Evolutionary conservation across 2,329 filamentous ascomycete genomes (phyloP).

Genomic region (Lachnellula hyalina): DNA sequence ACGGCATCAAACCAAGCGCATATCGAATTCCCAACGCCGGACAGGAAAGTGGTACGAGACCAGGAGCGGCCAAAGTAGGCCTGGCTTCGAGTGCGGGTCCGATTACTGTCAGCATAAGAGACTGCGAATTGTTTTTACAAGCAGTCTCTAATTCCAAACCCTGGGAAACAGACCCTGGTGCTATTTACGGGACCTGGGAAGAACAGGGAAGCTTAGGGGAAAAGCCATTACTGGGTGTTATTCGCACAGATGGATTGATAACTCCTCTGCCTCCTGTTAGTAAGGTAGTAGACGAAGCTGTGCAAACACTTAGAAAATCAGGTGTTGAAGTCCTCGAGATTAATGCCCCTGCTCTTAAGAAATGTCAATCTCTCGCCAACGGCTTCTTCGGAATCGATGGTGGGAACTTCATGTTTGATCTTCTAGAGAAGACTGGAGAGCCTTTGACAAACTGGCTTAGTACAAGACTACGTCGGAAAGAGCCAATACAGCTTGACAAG

Average conservation of each 20-base stretch:
- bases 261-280: constrained; percentile 47
- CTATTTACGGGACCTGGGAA: constrained; percentile 38
- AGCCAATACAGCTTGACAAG: constrained; percentile 41
- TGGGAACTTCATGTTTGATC: constrained; percentile 48
- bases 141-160: constrained; percentile 47
- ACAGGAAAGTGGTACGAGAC: constrained; percentile 43
- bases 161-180: constrained; percentile 42
- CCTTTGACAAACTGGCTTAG: constrained; percentile 56
- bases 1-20: constrained; percentile 44
- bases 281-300: constrained; percentile 41
- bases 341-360: constrained; percentile 46
- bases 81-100: constrained; percentile 44
- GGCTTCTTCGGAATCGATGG: constrained; percentile 56
- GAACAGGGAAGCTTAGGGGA: constrained; percentile 22
- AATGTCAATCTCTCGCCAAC: constrained; percentile 52
- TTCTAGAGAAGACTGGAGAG: constrained; percentile 50
- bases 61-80: constrained; percentile 45
- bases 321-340: constrained; percentile 56
- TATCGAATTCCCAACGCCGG: constrained; percentile 38
- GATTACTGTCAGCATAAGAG: constrained; percentile 41
- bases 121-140: constrained; percentile 44
- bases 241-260: constrained; percentile 44
- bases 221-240: constrained; percentile 40
- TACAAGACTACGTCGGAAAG: constrained; percentile 43
- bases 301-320: constrained; percentile 33